Conservation (phyloP, 2,329 filamentous ascomycete species). For the Xylariales sp. region DNA sequence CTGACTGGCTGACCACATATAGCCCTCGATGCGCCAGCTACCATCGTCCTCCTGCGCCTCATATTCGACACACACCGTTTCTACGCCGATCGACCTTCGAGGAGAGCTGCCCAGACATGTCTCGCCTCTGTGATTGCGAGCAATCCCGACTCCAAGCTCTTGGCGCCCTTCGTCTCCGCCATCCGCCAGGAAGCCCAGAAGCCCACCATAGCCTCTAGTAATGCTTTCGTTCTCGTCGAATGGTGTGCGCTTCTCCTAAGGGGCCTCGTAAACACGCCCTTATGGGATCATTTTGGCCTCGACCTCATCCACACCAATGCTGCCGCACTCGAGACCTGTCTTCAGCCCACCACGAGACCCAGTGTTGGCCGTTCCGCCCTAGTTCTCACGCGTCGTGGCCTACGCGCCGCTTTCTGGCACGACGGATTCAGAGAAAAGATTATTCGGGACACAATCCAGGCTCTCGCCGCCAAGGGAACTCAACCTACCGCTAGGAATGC, state of each 20-base stretch:
- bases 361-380: slow-evolving; percentile 79
- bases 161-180: slow-evolving; percentile 73
- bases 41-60: slow-evolving; percentile 71
- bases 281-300: slow-evolving; percentile 73
- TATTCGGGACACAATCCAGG: slow-evolving; percentile 71
- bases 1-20: slow-evolving; percentile 40
- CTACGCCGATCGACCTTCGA: slow-evolving; percentile 87
- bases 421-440: slow-evolving; percentile 68
- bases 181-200: slow-evolving; percentile 81
- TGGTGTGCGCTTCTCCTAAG: slow-evolving; percentile 88
- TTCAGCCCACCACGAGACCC: slow-evolving; percentile 71
- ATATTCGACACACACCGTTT: slow-evolving; percentile 89
- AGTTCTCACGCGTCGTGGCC: slow-evolving; percentile 80
- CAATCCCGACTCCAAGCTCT: slow-evolving; percentile 65
- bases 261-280: slow-evolving; percentile 69
- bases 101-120: slow-evolving; percentile 84
- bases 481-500: slow-evolving; percentile 76
- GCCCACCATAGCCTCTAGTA: slow-evolving; percentile 78
- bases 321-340: slow-evolving; percentile 80
- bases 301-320: slow-evolving; percentile 77
- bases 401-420: slow-evolving; percentile 77
- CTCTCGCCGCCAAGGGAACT: slow-evolving; percentile 75
- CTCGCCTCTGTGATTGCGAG: slow-evolving; percentile 74
- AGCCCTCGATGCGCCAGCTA: slow-evolving; percentile 62
- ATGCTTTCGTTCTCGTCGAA: slow-evolving; percentile 88